Evolutionary conservation across 1,139 yeast species (phyloP), one percentile per base, ranked within the genome.

Genomic region (Protomyces inundatus): DNA sequence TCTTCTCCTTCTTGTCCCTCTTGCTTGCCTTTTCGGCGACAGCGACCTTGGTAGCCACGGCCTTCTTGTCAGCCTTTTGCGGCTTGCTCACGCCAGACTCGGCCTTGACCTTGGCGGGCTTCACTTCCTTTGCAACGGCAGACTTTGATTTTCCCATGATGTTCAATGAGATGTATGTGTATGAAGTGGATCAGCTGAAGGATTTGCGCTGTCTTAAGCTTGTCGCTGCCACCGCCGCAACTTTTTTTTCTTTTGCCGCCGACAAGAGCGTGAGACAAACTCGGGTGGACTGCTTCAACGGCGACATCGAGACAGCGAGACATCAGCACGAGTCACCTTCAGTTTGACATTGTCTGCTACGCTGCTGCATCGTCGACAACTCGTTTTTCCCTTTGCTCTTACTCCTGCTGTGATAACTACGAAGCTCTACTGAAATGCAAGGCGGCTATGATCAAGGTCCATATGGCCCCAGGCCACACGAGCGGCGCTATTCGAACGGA

Each of bases 41-140:
- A 52, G 33, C 66, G 16, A 48, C 52, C 65, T 59, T 65, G 42
- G 53, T 9, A 12, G 66, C 63, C 23, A 63, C 64, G 23, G 68
- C 54, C 48, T 62, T 62, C 23, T 53, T 34, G n/a, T 57, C 63
- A 9, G 51, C 55, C 51, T 62, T 62, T 35, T 42, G n/a, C 48
- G 65, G 33, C 53, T 57, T 54, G 62, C 65, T 66, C 45, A 67
- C 66, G 32, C 69, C 69, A 30, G 68, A 67, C 39, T 62, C 68
- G 5, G 65, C 54, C 66, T 67, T 67, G 54, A 66, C 67, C 14
- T 66, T 66, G 45, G 67, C 65, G 42, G 65, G 67, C 60, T 57
- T 64, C 42, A 67, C 45, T 55, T 66, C 67, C 48, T 61, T 64
- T 52, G 53, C 40, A 45, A 54, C 50, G 9, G 54, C 62, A 51